phyloP scores from a whole-genome alignment of 2,329 filamentous ascomycete genomes.

The Tympanopsis confertula region DNA sequence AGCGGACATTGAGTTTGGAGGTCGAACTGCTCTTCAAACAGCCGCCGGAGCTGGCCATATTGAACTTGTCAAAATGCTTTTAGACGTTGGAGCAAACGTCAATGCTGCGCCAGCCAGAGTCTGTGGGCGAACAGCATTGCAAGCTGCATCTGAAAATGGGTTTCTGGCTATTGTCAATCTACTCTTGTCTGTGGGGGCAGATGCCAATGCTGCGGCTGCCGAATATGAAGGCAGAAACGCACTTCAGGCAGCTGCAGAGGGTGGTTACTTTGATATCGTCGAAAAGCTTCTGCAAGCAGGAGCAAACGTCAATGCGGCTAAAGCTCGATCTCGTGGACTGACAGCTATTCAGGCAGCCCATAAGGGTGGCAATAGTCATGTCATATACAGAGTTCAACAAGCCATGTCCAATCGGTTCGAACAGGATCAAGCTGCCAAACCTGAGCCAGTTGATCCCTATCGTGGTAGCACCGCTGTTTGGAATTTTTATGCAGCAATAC shows the following conservation, averaged over 20 bases:
- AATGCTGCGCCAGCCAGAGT: slow-evolving; percentile 3
- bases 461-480: too few species aligned
- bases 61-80: slow-evolving; percentile 4
- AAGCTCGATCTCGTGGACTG: background rate
- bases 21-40: slow-evolving; percentile 1
- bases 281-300: slow-evolving; percentile 3
- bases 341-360: slow-evolving; percentile 2
- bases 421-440: too few species aligned
- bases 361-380: too few species aligned
- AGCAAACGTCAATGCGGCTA: slow-evolving; percentile 5
- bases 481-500: too few species aligned
- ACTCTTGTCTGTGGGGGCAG: background rate
- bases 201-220: background rate
- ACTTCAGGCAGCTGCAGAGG: slow-evolving; percentile 5
- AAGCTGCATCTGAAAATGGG: slow-evolving; percentile 1
- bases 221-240: background rate
- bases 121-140: background rate
- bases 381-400: too few species aligned
- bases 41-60: slow-evolving; percentile 7
- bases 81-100: slow-evolving; percentile 4
- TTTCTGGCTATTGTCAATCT: slow-evolving; percentile 1
- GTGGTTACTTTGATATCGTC: slow-evolving; percentile 7
- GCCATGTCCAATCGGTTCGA: too few species aligned
- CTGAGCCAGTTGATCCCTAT: too few species aligned
- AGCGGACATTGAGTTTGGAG: background rate